phyloP scores from a whole-genome alignment of 2,329 filamentous ascomycete genomes.

The Claviceps africana region DNA sequence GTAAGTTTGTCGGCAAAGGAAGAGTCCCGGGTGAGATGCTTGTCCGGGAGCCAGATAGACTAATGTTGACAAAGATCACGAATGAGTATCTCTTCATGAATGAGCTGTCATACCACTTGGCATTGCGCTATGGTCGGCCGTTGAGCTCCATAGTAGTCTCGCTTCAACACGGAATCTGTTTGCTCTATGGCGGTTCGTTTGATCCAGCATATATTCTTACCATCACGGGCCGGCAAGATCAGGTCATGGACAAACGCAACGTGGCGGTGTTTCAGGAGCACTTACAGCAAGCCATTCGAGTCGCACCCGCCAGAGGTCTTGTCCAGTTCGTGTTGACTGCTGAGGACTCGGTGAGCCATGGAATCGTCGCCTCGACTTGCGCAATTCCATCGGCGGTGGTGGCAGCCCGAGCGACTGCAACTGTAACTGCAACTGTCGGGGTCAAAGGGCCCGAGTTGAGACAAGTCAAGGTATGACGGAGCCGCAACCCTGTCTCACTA shows the following conservation, averaged over 20 bases:
- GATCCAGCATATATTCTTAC: constrained; percentile 69
- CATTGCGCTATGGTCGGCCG: constrained; percentile 60
- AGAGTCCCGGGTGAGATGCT: not conserved
- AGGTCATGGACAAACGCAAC: constrained; percentile 67
- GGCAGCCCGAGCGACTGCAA: not conserved
- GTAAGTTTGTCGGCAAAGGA: constrained; percentile 7
- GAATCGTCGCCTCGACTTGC: constrained; percentile 54
- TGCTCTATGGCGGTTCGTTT: constrained; percentile 61
- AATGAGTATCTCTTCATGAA: constrained; percentile 64
- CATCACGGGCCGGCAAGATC: constrained; percentile 53
- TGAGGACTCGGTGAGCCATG: constrained; percentile 59
- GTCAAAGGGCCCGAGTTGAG: not conserved
- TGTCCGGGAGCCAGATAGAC: not conserved
- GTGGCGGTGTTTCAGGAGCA: constrained; percentile 63
- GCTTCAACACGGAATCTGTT: constrained; percentile 59
- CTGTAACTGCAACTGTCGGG: not conserved
- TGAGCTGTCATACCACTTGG: constrained; percentile 58
- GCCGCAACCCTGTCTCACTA: not conserved
- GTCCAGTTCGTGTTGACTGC: constrained; percentile 56
- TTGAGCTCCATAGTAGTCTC: constrained; percentile 61
- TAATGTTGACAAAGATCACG: constrained; percentile 38
- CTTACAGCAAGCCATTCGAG: constrained; percentile 55
- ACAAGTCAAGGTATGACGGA: not conserved
- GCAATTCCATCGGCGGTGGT: constrained; percentile 24
- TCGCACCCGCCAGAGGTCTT: constrained; percentile 52